These are phyloP conservation scores for Haplosporangium gracile DNA, from an alignment of 192 early-diverging fungal genomes.

Conservation along the genomic window DNA sequence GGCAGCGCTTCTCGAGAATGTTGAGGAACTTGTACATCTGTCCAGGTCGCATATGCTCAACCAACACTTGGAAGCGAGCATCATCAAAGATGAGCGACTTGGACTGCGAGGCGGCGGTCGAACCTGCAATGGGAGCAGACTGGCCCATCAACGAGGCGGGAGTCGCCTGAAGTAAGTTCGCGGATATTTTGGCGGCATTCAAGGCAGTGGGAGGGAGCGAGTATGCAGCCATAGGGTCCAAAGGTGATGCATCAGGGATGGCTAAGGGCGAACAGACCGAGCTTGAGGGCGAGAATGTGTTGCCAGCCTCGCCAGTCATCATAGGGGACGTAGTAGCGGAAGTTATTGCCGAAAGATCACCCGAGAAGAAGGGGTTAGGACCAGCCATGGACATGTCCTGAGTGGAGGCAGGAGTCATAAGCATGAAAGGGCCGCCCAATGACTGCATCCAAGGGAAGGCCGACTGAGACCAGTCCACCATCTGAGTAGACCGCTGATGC, in stretches of 20 bases:
- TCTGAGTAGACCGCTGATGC: background rate
- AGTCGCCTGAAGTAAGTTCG: background rate
- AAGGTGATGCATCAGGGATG: background rate
- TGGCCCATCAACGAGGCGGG: conserved; percentile 17
- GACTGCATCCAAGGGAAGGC: conserved; percentile 8
- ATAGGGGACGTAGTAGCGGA: conserved; percentile 23
- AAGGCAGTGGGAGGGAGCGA: conserved; percentile 28
- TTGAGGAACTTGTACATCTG: conserved; percentile 68
- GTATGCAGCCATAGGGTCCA: conserved; percentile 9
- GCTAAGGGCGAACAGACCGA: conserved; percentile 29
- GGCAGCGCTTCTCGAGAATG: conserved; percentile 69
- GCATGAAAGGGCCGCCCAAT: background rate
- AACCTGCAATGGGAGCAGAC: background rate
- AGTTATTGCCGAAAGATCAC: background rate
- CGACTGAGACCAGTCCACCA: background rate
- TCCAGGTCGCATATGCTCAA: conserved; percentile 61
- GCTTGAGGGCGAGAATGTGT: conserved; percentile 19
- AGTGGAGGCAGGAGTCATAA: background rate
- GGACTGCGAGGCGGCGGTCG: background rate
- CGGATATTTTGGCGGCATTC: background rate
- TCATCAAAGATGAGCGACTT: conserved; percentile 59
- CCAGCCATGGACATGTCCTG: background rate
- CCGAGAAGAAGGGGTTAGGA: background rate
- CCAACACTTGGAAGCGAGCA: conserved; percentile 54
- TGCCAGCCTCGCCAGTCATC: conserved; percentile 10